Percentiles rank a stretch among this genome's conserved stretches.
Conservation (phyloP, 2,329 filamentous ascomycete genomes). For the Mycosphaerella arachidis region DNA sequence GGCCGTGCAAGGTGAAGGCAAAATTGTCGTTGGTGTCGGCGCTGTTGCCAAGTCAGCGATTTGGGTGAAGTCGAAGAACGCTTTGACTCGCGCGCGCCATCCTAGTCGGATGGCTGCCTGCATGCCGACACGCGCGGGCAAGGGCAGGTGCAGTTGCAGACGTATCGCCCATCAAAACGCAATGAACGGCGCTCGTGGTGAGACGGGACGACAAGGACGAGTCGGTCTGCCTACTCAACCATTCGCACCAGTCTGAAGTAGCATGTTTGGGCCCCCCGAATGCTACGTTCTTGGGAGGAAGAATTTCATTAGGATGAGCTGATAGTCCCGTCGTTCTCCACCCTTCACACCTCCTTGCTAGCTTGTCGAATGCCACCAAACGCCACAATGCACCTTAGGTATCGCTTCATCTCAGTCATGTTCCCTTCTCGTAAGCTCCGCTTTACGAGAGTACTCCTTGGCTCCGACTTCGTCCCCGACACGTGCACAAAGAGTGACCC, state of each 20-base stretch:
- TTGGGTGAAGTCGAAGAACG: neutral
- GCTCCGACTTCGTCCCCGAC: neutral
- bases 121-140: neutral
- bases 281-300: neutral
- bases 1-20: neutral
- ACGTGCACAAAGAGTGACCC: neutral
- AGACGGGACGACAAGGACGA: neutral
- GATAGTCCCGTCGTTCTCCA: neutral
- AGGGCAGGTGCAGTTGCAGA: neutral
- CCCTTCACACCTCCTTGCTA: neutral
- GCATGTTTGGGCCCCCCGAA: neutral
- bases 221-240: neutral
- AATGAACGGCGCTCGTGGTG: neutral
- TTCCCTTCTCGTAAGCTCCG: neutral
- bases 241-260: neutral
- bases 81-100: neutral
- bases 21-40: neutral
- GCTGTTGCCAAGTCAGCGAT: neutral
- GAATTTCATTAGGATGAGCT: neutral
- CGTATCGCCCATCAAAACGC: neutral
- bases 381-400: neutral
- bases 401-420: constrained; percentile 1
- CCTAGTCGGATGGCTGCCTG: neutral
- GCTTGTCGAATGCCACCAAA: neutral
- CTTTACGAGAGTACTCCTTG: neutral